phyloP scores from a whole-genome alignment of 371 early-diverging fungal species.

The Dinochytrium kinnereticum region DNA sequence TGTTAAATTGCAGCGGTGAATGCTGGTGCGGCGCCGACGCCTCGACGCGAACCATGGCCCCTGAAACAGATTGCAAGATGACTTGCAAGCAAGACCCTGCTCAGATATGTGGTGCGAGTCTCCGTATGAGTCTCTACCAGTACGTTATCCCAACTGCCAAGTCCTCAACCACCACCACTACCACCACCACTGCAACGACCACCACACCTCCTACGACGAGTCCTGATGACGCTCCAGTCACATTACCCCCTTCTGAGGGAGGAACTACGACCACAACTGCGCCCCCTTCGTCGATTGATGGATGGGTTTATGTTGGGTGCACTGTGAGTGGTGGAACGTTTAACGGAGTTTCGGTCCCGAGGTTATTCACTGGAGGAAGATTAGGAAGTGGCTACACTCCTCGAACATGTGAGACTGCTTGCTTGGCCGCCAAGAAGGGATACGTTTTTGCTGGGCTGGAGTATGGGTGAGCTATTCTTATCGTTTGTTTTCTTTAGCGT shows the following conservation, averaged over 20 bases:
- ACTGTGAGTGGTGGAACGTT: not conserved
- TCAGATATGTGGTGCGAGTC: not conserved
- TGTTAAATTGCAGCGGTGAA: not conserved
- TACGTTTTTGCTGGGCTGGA: not conserved
- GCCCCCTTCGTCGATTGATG: too few species aligned
- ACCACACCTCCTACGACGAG: not conserved
- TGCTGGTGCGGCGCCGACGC: not conserved
- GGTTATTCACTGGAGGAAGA: not conserved
- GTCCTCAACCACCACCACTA: not conserved
- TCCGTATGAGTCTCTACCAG: not conserved
- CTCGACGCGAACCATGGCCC: not conserved
- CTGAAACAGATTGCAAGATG: not conserved
- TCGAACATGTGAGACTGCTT: not conserved
- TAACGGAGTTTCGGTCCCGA: not conserved
- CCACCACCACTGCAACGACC: not conserved
- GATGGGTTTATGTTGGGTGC: not conserved
- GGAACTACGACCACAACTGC: not conserved
- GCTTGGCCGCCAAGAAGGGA: not conserved
- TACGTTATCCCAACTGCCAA: too few species aligned
- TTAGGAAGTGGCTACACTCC: not conserved
- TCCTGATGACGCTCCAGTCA: not conserved
- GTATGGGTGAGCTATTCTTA: not conserved
- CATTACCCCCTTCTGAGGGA: not conserved
- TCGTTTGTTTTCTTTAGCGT: not conserved
- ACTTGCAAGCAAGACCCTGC: not conserved